Evolutionary conservation across 1,284 basidiomycete species (phyloP), one percentile per base, ranked within the genome.

Genomic region (Mycena citricolor): DNA sequence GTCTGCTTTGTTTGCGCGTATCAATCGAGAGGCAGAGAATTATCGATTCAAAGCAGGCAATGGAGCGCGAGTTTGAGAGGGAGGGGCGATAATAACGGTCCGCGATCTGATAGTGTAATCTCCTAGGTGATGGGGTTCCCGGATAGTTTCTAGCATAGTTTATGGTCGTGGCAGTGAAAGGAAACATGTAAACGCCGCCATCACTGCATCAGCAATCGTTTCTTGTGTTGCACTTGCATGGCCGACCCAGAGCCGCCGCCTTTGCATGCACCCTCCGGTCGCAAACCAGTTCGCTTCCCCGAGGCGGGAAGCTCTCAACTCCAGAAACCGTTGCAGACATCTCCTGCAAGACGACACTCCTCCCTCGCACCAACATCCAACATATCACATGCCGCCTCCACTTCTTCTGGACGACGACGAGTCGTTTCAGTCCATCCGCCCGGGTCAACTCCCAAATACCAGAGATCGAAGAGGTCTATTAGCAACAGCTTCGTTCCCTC

Each of bases 341-440:
- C 46, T n/a, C 49, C 52, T 3, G 39, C 41, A 5, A 39, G 52
- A 2, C 45, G 31, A n/a, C 48, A 46, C 40, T 51, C 49, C 6
- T 49, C 49, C 10, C 49, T 54, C 8, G 48, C 49, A 32, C 45
- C 19, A 30, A 39, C n/a, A n/a, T n/a, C 17, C 44, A 47, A n/a
- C n/a, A n/a, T n/a, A n/a, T n/a, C n/a, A n/a, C n/a, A 30, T 26
- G 37, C 47, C 28, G 42, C 23, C 21, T 25, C 36, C 36, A 43
- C 34, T 4, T 46, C 44, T 14, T 44, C 42, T 41, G 43, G 38
- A 20, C 48, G 48, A 11, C 44, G 52, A 29, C 45, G 49, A 7
- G 43, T 52, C 17, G 39, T 41, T 23, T 51, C 49, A 2, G 49
- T 48, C 20, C 51, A 43, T 25, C 44, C 52, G 11, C 30, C 23